Conservation (phyloP, 2,329 filamentous ascomycete species). For the Fusarium coicis region DNA sequence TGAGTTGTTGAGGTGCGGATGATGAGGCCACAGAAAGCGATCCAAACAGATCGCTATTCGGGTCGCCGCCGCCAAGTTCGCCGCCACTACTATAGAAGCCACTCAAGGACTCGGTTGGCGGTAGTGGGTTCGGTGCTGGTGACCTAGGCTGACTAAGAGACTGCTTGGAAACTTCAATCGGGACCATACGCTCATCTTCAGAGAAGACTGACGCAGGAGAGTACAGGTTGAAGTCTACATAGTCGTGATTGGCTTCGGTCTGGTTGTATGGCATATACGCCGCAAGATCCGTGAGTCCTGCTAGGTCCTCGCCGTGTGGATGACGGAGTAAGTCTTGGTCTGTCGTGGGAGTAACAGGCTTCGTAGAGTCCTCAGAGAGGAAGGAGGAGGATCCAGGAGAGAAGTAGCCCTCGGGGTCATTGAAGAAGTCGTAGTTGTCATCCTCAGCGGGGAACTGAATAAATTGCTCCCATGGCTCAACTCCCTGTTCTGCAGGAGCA, state of each 20-base stretch:
- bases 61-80: background rate
- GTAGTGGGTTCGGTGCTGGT: conserved; percentile 18
- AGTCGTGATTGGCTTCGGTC: conserved; percentile 49
- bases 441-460: conserved; percentile 55
- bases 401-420: conserved; percentile 55
- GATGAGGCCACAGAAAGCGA: background rate
- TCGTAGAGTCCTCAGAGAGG: conserved; percentile 44
- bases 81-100: conserved; percentile 3
- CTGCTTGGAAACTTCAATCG: conserved; percentile 41
- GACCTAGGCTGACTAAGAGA: conserved; percentile 30
- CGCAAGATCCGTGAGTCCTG: conserved; percentile 15
- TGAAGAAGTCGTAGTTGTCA: conserved; percentile 59
- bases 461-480: conserved; percentile 58
- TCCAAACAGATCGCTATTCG: conserved; percentile 6
- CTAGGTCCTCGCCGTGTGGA: background rate
- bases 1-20: conserved; percentile 3
- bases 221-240: conserved; percentile 67
- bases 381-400: conserved; percentile 51
- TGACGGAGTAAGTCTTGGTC: conserved; percentile 32
- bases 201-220: conserved; percentile 61
- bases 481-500: conserved; percentile 19
- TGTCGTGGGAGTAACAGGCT: conserved; percentile 42
- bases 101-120: conserved; percentile 20
- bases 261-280: conserved; percentile 40
- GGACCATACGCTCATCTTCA: conserved; percentile 59